Conservation (phyloP, 805 yeast species). For the Nakazawaea ishiwadae region DNA sequence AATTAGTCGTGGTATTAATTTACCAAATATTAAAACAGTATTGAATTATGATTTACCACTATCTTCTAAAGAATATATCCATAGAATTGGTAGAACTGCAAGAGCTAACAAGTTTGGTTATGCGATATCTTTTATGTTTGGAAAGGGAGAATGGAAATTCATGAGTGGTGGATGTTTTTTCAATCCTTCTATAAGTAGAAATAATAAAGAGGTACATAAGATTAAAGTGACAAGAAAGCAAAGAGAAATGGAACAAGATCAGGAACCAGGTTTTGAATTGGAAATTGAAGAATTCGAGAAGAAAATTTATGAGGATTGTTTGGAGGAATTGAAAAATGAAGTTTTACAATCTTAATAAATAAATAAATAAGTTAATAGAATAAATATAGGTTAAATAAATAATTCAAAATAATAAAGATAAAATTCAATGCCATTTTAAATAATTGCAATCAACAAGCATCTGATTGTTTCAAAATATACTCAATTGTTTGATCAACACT, state of each 20-base stretch:
- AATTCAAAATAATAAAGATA: not conserved
- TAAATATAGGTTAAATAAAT: constrained; percentile 3
- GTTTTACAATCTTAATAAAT: constrained; percentile 20
- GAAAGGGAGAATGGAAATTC: constrained; percentile 76
- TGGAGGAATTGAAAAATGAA: constrained; percentile 39
- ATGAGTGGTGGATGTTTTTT: constrained; percentile 39
- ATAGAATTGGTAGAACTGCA: constrained; percentile 96
- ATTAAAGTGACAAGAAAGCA: constrained; percentile 23
- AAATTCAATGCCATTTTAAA: not conserved
- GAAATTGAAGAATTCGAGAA: constrained; percentile 32
- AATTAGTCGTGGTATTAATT: constrained; percentile 93
- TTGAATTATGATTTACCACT: constrained; percentile 88
- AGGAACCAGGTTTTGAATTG: constrained; percentile 21
- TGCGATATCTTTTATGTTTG: constrained; percentile 70
- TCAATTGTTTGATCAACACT: constrained; percentile 92
- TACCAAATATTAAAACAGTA: constrained; percentile 64
- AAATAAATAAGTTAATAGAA: not conserved
- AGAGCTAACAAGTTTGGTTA: constrained; percentile 80
- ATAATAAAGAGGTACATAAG: constrained; percentile 29
- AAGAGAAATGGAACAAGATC: constrained; percentile 1
- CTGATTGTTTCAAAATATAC: constrained; percentile 69
- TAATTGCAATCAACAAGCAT: constrained; percentile 24
- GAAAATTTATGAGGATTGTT: constrained; percentile 36
- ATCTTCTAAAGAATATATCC: constrained; percentile 88
- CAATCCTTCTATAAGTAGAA: constrained; percentile 49